Conservation (phyloP, 768 basidiomycete genomes). For the Lentinula raphanica region DNA sequence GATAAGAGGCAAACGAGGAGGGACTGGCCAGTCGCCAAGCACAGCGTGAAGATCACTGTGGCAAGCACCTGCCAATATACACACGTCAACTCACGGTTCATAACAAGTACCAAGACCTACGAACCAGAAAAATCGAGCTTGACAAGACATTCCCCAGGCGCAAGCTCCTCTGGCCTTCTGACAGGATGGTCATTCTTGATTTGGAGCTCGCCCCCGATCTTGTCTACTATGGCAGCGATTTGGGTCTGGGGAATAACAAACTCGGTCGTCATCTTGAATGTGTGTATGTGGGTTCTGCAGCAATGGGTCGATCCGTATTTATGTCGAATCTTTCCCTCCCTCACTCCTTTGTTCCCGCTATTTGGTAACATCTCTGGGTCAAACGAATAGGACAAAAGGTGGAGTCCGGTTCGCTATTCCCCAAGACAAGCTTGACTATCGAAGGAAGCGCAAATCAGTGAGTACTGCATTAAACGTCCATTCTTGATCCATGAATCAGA, state of each 20-base stretch:
- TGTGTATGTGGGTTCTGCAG: neutral
- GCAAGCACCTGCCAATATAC: constrained; percentile 41
- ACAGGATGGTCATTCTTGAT: constrained; percentile 50
- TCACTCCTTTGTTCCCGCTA: neutral
- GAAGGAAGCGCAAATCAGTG: too few species aligned
- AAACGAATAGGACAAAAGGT: too few species aligned
- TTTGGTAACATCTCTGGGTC: too few species aligned
- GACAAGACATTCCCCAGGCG: constrained; percentile 69
- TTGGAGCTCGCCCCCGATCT: constrained; percentile 27
- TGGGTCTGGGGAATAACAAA: constrained; percentile 34
- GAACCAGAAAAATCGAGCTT: constrained; percentile 71
- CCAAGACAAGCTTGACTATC: too few species aligned
- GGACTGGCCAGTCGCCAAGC: constrained; percentile 74
- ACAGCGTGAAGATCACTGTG: constrained; percentile 80
- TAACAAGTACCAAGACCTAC: neutral
- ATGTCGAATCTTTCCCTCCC: neutral
- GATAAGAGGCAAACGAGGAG: constrained; percentile 57
- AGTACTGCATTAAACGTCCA: too few species aligned
- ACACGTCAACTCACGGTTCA: constrained; percentile 19
- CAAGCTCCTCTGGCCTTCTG: constrained; percentile 47
- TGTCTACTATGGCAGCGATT: constrained; percentile 37
- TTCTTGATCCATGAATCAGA: too few species aligned
- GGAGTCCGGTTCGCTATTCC: too few species aligned
- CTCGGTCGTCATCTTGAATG: neutral
- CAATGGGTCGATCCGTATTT: neutral